Evolutionary conservation across 192 early-diverging fungal species (phyloP).

Genomic region (Backusella luteola): DNA sequence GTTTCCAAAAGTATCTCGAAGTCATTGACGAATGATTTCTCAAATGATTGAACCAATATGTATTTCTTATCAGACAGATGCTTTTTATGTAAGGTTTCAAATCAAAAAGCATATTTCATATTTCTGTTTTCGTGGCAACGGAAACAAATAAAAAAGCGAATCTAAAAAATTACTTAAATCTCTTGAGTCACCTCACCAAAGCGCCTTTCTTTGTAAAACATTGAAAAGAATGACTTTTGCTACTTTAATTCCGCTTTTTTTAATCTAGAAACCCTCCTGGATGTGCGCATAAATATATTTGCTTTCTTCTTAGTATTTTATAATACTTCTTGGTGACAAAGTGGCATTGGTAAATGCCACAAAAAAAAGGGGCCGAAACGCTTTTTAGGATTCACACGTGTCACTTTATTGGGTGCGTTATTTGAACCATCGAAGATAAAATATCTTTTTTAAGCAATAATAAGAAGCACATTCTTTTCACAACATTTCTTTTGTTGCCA

Average conservation of each 20-base stretch:
- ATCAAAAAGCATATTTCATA: background rate
- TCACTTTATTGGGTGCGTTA: background rate
- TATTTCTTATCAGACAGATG: background rate
- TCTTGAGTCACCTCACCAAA: background rate
- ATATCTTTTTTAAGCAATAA: too few species aligned
- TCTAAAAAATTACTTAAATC: background rate
- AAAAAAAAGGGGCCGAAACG: background rate
- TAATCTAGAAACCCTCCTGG: too few species aligned
- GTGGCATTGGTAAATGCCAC: background rate
- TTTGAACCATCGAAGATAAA: background rate
- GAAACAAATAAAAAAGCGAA: background rate
- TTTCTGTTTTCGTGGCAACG: background rate
- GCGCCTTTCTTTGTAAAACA: background rate
- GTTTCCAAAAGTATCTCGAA: background rate
- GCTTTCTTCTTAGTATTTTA: background rate
- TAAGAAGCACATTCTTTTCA: background rate
- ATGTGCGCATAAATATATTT: background rate
- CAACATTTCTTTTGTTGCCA: background rate
- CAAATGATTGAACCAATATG: background rate
- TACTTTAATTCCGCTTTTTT: too few species aligned
- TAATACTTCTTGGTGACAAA: background rate
- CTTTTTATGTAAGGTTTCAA: too few species aligned
- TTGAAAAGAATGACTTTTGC: background rate
- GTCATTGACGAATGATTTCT: background rate
- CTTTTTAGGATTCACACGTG: background rate